Percentiles rank a stretch among this genome's conserved stretches.
Evolutionary conservation across 495 filamentous ascomycete species (phyloP).

Genomic region (Penicillium verhagenii): DNA sequence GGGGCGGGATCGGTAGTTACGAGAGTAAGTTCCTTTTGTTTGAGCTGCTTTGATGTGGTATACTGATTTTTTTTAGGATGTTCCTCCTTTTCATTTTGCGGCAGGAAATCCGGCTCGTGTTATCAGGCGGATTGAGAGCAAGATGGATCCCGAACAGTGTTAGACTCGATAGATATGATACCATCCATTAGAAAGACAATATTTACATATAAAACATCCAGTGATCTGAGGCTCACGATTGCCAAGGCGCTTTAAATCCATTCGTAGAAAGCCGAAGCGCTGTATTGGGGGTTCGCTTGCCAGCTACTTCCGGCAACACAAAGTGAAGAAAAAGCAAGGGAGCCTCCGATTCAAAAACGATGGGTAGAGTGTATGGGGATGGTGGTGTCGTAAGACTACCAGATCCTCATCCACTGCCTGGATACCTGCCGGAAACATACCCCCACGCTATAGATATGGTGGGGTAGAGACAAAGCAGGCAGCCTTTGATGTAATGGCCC

Average conservation of each 20-base stretch:
- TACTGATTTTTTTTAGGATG: slow-evolving; percentile 36
- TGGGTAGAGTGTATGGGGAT: neutral
- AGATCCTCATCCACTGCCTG: neutral
- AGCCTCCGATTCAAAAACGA: neutral
- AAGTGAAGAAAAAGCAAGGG: neutral
- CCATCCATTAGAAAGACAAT: neutral
- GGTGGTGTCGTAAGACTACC: neutral
- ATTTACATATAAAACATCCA: neutral
- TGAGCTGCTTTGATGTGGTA: no score
- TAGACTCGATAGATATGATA: neutral
- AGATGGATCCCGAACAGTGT: slow-evolving; percentile 11
- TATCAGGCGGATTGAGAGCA: slow-evolving; percentile 35
- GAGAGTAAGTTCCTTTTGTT: slow-evolving; percentile 50
- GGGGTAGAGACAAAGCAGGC: neutral
- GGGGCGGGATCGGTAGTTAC: slow-evolving; percentile 83
- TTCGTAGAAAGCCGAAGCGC: neutral
- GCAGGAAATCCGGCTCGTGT: slow-evolving; percentile 63
- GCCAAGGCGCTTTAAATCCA: neutral
- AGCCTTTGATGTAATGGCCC: no score
- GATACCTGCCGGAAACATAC: neutral
- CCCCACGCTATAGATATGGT: neutral
- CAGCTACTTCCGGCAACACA: neutral
- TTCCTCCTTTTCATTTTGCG: slow-evolving; percentile 55
- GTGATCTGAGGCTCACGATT: neutral
- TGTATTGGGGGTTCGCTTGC: neutral